Base-by-base conservation (phyloP, 768 basidiomycete genomes). In the Cyclocybe aegerita region DNA sequence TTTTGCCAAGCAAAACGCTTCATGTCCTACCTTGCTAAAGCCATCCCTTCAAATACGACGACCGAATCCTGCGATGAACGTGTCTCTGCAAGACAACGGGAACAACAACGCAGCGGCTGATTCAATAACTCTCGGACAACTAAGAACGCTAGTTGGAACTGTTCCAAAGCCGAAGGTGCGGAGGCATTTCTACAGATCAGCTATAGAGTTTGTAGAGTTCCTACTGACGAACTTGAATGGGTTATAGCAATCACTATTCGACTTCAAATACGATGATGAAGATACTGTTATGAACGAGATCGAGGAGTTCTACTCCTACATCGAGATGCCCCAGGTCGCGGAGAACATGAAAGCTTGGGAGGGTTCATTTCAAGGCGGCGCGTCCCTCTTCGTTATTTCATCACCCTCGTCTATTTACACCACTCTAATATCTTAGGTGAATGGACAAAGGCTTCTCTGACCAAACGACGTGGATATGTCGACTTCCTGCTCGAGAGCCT, bases 241-340 rank as follows among this genome's bases (percentile, higher is more conserved):
- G 47, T 11, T 38, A 60, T 70, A 93, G 90, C 88, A 90, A 83
- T 85, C 83, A 7, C 82, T 80, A 59, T 97, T 90, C 68, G 92
- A 94, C 74, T 97, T 89, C 70, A 83, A 88, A 53, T 98, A 98
- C 65, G 91, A 96, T 58, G 95, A 98, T 66, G 94, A 96, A 63
- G 93, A 97, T 68, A 94, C 91, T 4, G 85, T 98, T 14, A 86
- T 96, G 80, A 88, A 90, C 60, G 97, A 99, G 66, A 86, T 99
- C 35, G 91, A 98, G 51, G 97, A 99, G 69, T 98, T 98, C 71
- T 98, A 96, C 69, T 92, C 93, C 15, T 99, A 97, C 69, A 85
- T 93, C 53, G 96, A 98, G 74, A 91, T 93, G 82, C 82, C 89
- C 0, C 90, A 94, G 65, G 86, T 93, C 15, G 83, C 82, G 2